Evolutionary conservation across 169 alveolate genomes (phyloP), one percentile per base, ranked within the genome.

Genomic region (Cryptosporidium parvum): DNA sequence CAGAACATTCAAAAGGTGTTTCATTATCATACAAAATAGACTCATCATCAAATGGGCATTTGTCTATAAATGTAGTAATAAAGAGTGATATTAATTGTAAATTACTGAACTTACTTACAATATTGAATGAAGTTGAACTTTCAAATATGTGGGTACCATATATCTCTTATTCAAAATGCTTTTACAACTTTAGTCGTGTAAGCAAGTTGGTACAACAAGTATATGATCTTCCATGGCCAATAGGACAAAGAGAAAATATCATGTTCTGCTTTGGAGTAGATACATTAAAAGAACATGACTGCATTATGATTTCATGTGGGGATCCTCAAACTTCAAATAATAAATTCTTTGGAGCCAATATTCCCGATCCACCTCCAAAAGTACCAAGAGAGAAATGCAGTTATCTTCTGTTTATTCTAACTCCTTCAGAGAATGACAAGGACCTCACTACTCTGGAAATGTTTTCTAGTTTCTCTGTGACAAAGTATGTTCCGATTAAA

Each of bases 291-390:
- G 89, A 80, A 29, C 72, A 80, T 6, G 48, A 62, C 51, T 80
- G 89, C 33, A 45, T 80, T 12, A 80, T 80, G 72, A 80, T 80
- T 48, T 80, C 89, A 2, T 80, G 89, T 29, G 75, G 89, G 0
- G 75, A 80, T 26, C 89, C 89, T 62, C 73, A 80, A 39, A 9
- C 70, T 26, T 18, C 59, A 21, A 44, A 31, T 1, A 58, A 44
- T 61, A 59, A 59, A 37, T 80, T 80, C 29, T 80, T 80, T 35
- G 89, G 89, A 16, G 65, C 62, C 21, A 67, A 80, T 16, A 80
- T 80, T 31, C 89, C 89, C n/a, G 89, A 80, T 37, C 89, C 89
- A 7, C 89, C 89, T 44, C 89, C 89, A 42, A 80, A 80, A 48
- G 59, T 80, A 31, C 89, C 72, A 23, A 80, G 89, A 62, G 89